These are phyloP conservation scores for Mallotus nudiflorus DNA, from an alignment of 345 rosid species.

Conservation along the genomic window DNA sequence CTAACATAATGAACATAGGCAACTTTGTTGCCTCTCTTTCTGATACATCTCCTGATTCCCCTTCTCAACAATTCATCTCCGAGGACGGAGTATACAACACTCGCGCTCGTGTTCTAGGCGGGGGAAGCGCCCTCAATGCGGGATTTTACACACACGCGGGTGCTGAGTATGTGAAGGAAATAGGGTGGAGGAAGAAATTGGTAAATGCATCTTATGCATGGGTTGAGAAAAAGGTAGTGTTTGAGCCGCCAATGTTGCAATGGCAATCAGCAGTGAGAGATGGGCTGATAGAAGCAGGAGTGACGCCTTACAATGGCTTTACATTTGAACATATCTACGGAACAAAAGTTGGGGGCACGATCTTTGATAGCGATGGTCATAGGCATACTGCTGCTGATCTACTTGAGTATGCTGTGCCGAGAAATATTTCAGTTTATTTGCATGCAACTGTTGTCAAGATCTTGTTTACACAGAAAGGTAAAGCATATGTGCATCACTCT, in stretches of 20 bases:
- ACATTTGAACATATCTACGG: constrained; percentile 68
- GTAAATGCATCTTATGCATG: constrained; percentile 63
- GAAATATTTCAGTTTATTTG: constrained; percentile 45
- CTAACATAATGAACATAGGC: constrained; percentile 39
- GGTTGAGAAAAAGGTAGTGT: constrained; percentile 74
- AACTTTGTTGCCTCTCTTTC: constrained; percentile 46
- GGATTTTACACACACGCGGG: constrained; percentile 76
- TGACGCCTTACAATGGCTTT: constrained; percentile 62
- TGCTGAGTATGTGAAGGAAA: constrained; percentile 38
- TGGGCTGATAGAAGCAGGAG: constrained; percentile 69
- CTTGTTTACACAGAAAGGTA: constrained; percentile 33
- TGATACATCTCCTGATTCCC: constrained; percentile 45
- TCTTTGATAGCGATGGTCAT: constrained; percentile 60
- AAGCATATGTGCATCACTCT: neutral
- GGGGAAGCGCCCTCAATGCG: constrained; percentile 77
- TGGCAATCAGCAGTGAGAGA: constrained; percentile 83
- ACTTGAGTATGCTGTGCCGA: constrained; percentile 64
- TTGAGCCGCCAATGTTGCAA: constrained; percentile 44
- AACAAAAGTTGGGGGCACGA: constrained; percentile 76
- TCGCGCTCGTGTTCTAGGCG: constrained; percentile 81
- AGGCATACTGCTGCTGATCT: constrained; percentile 83
- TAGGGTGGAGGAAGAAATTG: constrained; percentile 45
- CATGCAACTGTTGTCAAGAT: constrained; percentile 70
- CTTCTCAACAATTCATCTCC: constrained; percentile 67
- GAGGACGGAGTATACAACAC: constrained; percentile 80